Evolutionary conservation across 2,329 filamentous ascomycete species (phyloP).

Genomic region (Fusarium humuli): DNA sequence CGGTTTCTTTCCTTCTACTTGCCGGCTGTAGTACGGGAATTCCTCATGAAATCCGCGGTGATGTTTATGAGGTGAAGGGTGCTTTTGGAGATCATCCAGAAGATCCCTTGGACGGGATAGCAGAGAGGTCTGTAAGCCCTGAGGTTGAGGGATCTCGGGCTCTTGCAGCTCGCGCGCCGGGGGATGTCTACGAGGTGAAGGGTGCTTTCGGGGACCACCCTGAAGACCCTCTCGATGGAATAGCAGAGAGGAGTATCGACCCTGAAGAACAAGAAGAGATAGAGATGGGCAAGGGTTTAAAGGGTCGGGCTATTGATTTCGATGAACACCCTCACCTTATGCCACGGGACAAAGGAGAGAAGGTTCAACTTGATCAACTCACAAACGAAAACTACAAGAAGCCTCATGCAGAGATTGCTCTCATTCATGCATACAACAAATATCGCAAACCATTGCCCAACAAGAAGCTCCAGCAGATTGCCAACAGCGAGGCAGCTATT

Average conservation of each 20-base stretch:
- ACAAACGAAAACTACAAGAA: conserved; percentile 51
- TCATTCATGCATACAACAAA: conserved; percentile 53
- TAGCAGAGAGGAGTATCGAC: not conserved
- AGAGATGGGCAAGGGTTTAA: not conserved
- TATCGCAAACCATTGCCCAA: conserved; percentile 51
- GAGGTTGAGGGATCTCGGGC: not conserved
- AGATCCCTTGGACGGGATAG: not conserved
- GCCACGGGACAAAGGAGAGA: conserved; percentile 24
- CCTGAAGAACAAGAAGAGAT: conserved; percentile 9
- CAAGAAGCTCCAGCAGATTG: conserved; percentile 40
- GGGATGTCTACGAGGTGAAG: conserved; percentile 2
- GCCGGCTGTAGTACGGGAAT: conserved; percentile 28
- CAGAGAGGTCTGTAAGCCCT: not conserved
- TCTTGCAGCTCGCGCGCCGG: not conserved
- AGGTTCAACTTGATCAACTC: conserved; percentile 50
- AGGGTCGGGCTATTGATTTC: conserved; percentile 7
- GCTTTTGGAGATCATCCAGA: not conserved
- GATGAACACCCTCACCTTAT: conserved; percentile 18
- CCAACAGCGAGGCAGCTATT: conserved; percentile 28
- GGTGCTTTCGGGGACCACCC: conserved; percentile 4
- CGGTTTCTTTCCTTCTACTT: conserved; percentile 35
- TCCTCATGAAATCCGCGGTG: conserved; percentile 22
- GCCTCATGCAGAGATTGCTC: conserved; percentile 49
- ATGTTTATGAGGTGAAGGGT: conserved; percentile 11
- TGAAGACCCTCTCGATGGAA: conserved; percentile 5